Base-by-base conservation (phyloP, 1,139 yeast genomes). In the Hansenula lynferdii region DNA sequence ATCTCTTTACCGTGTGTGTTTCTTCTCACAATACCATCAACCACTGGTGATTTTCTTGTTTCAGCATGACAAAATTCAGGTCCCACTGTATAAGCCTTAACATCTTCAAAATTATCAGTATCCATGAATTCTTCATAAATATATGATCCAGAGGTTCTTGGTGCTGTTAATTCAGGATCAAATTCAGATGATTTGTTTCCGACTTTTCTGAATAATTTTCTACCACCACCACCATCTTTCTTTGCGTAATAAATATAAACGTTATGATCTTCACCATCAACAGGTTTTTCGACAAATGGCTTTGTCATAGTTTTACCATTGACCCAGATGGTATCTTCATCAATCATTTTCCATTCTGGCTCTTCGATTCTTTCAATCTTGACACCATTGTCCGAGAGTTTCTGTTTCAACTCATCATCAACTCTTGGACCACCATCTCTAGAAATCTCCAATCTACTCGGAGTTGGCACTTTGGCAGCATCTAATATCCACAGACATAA, bases 251-350 rank as follows among this genome's bases (percentile, higher is more conserved):
- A 94, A 34, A 94, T 92, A 60, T 84, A 87, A 33, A 94, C 92
- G 58, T 94, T 94, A 63, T 94, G 99, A 61, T 94, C 96, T 63
- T 94, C 99, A 34, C 99, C 99, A 62, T 94, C 97, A 8, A 92
- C 98, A 1, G 99, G 99, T 54, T 94, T 94, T 61, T 94, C 99
- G 23, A 94, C 98, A 69, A 80, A 94, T 8, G 99, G 99, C 56
- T 94, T 94, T 33, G 69, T 70, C 63, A 94, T 65, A 12, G 69
- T 65, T 50, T 76, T 61, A 4, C 95, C 96, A 47, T 85, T 77
- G 20, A 92, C 92, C 42, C 69, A 69, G 40, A 94, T 70, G 0
- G 97, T 87, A 56, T 94, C 97, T 12, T 75, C 77, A 60, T 87
- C 75, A n/a, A 82, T 51, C 97, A 94, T 86, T 50, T 73, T 74